Percentiles rank a stretch among this genome's conserved stretches.
Conservation (phyloP, 345 rosid species). For the Euphorbia peplus region DNA sequence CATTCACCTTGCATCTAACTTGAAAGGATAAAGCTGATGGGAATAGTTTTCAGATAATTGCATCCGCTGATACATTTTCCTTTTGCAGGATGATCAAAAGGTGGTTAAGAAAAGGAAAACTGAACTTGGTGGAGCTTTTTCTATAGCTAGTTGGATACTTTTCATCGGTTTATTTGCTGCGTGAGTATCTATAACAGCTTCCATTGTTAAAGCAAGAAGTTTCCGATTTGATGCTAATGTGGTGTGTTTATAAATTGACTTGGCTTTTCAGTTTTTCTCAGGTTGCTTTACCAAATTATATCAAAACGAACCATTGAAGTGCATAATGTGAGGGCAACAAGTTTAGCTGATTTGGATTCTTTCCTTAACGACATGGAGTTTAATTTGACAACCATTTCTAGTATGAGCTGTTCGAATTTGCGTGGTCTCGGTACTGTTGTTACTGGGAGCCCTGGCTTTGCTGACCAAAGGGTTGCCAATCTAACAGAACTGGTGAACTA, state of each 20-base stretch:
- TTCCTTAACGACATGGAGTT: conserved; percentile 80
- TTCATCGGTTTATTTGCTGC: conserved; percentile 88
- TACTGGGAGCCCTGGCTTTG: conserved; percentile 65
- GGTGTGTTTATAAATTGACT: conserved; percentile 19
- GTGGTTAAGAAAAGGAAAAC: conserved; percentile 82
- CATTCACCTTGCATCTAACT: too few species aligned
- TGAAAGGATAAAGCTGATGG: too few species aligned
- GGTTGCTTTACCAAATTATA: conserved; percentile 91
- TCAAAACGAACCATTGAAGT: conserved; percentile 79
- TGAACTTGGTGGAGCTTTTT: conserved; percentile 87
- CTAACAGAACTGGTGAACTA: conserved; percentile 51
- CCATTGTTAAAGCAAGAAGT: conserved; percentile 1
- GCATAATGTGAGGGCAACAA: conserved; percentile 79
- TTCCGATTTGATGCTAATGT: conserved; percentile 7
- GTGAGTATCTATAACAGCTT: conserved; percentile 49
- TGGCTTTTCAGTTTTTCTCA: conserved; percentile 51
- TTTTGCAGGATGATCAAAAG: conserved; percentile 71
- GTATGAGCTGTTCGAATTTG: conserved; percentile 82
- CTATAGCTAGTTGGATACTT: conserved; percentile 93
- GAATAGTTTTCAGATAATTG: too few species aligned
- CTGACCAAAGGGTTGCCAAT: conserved; percentile 42
- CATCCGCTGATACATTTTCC: background rate
- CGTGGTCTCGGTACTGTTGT: conserved; percentile 58
- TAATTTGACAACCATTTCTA: conserved; percentile 75
- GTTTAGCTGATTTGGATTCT: conserved; percentile 64